Conservation (phyloP, 257 asterid species). For the Rubia yunnanensis region DNA sequence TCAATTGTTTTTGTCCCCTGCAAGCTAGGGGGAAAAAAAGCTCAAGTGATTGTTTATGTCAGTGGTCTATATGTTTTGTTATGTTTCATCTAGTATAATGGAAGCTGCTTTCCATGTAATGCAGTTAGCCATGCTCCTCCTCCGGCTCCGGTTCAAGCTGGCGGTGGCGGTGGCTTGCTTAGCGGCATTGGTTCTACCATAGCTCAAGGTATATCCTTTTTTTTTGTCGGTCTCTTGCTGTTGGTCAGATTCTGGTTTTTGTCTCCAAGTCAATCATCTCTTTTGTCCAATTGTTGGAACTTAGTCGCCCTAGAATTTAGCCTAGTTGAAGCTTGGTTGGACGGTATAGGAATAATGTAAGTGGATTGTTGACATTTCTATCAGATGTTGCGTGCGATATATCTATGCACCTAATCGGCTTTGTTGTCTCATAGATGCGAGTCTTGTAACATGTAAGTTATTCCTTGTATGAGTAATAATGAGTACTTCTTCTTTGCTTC, state of each 20-base stretch:
- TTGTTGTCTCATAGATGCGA: background rate
- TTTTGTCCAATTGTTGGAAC: background rate
- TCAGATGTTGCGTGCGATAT: background rate
- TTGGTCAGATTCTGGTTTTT: background rate
- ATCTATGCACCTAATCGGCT: background rate
- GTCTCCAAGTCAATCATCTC: background rate
- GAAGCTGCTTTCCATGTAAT: background rate
- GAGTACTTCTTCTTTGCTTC: background rate
- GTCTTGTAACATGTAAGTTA: background rate
- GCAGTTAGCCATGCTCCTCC: conserved; percentile 67
- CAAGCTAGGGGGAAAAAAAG: too few relatives aligned
- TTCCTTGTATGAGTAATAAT: too few relatives aligned
- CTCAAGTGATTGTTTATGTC: too few relatives aligned
- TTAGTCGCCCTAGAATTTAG: background rate
- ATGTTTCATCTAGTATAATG: background rate
- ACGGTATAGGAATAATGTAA: background rate
- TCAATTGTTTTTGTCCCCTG: background rate
- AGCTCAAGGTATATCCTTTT: conserved; percentile 43
- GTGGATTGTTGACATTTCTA: background rate
- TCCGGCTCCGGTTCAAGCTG: conserved; percentile 56
- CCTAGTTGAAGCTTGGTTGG: background rate
- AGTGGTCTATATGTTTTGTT: too few relatives aligned
- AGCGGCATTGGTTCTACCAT: conserved; percentile 63
- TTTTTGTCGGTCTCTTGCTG: background rate
- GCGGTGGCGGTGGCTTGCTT: conserved; percentile 62